These are phyloP conservation scores for Asclepias syriaca DNA, from an alignment of 257 asterid genomes.

Conservation along the genomic window DNA sequence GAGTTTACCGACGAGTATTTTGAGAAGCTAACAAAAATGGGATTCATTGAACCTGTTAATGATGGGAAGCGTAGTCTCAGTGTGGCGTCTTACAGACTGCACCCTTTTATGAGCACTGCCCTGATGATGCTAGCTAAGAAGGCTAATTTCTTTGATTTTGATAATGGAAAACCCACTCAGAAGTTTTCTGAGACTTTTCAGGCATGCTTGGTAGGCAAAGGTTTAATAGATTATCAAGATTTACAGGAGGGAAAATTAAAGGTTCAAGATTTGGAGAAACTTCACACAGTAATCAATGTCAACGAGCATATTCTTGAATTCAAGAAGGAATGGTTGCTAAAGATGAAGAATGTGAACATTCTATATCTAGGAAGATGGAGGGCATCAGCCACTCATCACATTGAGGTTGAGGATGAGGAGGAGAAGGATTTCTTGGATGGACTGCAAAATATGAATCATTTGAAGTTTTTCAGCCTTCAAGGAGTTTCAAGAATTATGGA, in stretches of 20 bases:
- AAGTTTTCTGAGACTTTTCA: slow-evolving; percentile 16
- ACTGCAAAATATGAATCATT: slow-evolving; percentile 10
- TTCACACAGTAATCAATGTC: slow-evolving; percentile 42
- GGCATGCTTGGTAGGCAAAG: slow-evolving; percentile 41
- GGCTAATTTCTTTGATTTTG: slow-evolving; percentile 29
- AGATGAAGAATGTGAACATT: slow-evolving; percentile 35
- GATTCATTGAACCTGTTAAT: slow-evolving; percentile 35
- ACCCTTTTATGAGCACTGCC: slow-evolving; percentile 29
- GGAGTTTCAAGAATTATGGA: slow-evolving; percentile 39
- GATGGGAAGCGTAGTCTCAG: slow-evolving; percentile 18
- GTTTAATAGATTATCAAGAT: slow-evolving; percentile 25
- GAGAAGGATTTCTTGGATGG: slow-evolving; percentile 28
- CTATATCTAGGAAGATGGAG: slow-evolving; percentile 44
- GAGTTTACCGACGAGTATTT: slow-evolving; percentile 12
- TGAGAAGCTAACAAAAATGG: slow-evolving; percentile 18
- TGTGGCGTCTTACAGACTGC: slow-evolving; percentile 25
- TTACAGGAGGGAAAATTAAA: not conserved
- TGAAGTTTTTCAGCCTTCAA: slow-evolving; percentile 42
- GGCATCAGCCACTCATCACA: slow-evolving; percentile 25
- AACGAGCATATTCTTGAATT: slow-evolving; percentile 34
- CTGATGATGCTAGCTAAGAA: slow-evolving; percentile 28
- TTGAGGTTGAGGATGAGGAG: slow-evolving; percentile 37
- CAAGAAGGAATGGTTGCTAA: slow-evolving; percentile 31
- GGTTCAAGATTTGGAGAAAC: slow-evolving; percentile 22
- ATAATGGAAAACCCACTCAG: slow-evolving; percentile 30